Evolutionary conservation across 2,329 filamentous ascomycete species (phyloP).

Genomic region (Cercospora sojina): DNA sequence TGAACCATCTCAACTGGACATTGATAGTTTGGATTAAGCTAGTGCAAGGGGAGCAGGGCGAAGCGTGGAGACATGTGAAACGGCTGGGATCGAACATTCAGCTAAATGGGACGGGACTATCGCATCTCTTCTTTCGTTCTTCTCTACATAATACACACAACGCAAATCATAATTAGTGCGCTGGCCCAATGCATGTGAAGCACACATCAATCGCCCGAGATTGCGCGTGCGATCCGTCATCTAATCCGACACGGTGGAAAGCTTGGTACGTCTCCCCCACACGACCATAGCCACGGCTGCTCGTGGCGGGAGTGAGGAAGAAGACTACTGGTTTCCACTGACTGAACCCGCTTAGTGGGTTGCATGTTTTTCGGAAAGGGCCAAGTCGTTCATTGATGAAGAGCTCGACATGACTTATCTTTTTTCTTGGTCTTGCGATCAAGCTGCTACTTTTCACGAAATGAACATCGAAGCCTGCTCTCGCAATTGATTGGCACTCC

Average conservation of each 20-base stretch:
- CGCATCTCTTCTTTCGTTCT: neutral
- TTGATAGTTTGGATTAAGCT: no score
- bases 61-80: neutral
- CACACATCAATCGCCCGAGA: neutral
- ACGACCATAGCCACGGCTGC: no score
- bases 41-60: neutral
- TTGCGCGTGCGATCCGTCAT: no score
- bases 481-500: constrained; percentile 45
- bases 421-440: neutral
- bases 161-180: neutral
- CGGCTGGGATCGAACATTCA: neutral
- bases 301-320: no score
- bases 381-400: neutral
- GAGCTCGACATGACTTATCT: neutral
- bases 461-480: constrained; percentile 38
- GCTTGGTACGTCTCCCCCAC: no score
- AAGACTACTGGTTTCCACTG: no score
- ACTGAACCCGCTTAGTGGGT: neutral
- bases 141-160: neutral
- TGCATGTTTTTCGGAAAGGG: neutral
- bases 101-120: neutral
- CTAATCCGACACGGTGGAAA: no score
- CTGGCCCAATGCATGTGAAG: neutral
- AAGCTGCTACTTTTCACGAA: constrained; percentile 31
- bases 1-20: no score